These are phyloP conservation scores for Termitomyces heimii DNA, from an alignment of 768 basidiomycete species.

Conservation along the genomic window DNA sequence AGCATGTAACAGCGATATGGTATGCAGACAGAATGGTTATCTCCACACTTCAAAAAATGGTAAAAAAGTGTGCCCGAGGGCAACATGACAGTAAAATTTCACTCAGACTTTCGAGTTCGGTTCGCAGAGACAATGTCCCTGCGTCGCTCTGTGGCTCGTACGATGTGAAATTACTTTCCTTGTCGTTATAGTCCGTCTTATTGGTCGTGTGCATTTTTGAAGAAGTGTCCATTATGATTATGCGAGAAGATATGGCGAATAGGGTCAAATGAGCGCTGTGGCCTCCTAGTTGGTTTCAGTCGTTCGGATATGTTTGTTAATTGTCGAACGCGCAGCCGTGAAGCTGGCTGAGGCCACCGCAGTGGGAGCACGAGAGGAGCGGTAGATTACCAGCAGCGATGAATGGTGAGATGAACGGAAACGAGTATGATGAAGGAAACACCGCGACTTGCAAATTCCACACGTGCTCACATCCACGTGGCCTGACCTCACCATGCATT, in stretches of 20 bases:
- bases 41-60: too few relatives aligned
- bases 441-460: background rate
- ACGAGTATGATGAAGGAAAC: background rate
- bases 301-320: background rate
- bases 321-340: background rate
- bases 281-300: background rate
- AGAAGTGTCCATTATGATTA: background rate
- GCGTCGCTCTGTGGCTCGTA: background rate
- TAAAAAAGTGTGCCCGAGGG: background rate
- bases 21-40: background rate
- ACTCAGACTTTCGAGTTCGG: background rate
- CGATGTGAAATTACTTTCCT: background rate
- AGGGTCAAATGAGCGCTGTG: background rate
- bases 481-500: background rate
- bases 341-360: background rate
- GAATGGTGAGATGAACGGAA: slow-evolving; percentile 4
- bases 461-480: background rate
- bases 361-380: background rate
- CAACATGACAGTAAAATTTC: background rate
- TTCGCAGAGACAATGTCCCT: background rate
- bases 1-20: background rate
- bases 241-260: background rate
- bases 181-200: background rate
- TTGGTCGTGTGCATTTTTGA: background rate
- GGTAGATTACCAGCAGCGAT: slow-evolving; percentile 3